phyloP scores from a whole-genome alignment of 1,139 yeast genomes.

The Komagataea norvegica region DNA sequence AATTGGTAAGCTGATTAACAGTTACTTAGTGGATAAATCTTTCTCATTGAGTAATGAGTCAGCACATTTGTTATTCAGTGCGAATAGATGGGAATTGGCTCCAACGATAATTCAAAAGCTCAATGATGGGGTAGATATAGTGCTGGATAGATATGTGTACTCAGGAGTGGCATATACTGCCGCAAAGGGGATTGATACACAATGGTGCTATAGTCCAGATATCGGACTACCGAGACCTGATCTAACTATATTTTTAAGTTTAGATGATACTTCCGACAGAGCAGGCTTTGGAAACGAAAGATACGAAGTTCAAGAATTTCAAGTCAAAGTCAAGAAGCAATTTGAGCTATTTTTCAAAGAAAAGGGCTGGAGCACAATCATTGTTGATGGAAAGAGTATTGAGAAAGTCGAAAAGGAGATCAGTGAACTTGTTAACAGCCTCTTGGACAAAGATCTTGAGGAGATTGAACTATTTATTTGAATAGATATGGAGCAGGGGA shows the following conservation, averaged over 20 bases:
- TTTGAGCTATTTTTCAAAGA: constrained; percentile 47
- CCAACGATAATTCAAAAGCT: constrained; percentile 44
- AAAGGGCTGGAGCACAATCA: constrained; percentile 27
- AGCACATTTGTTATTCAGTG: constrained; percentile 83
- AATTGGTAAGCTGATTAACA: constrained; percentile 74
- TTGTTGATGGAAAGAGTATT: constrained; percentile 57
- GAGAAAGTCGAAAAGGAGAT: constrained; percentile 43
- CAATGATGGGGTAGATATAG: constrained; percentile 50
- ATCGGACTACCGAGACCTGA: constrained; percentile 87
- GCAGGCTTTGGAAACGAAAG: constrained; percentile 91
- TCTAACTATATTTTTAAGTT: constrained; percentile 68
- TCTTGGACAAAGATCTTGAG: constrained; percentile 11
- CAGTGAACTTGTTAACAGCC: constrained; percentile 23
- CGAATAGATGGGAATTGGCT: constrained; percentile 88
- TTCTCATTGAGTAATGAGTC: constrained; percentile 63
- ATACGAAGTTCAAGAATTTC: constrained; percentile 75
- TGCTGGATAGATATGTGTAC: constrained; percentile 84
- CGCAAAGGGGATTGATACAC: constrained; percentile 68
- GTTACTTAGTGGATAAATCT: constrained; percentile 53
- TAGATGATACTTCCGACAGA: constrained; percentile 48
- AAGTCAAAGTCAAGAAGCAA: constrained; percentile 55
- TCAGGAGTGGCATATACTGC: constrained; percentile 91
- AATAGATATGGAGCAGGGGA: too few species aligned
- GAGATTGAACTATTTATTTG: constrained; percentile 7
- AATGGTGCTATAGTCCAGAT: constrained; percentile 84